phyloP scores from a whole-genome alignment of 257 asterid species.

The Prunella vulgaris region DNA sequence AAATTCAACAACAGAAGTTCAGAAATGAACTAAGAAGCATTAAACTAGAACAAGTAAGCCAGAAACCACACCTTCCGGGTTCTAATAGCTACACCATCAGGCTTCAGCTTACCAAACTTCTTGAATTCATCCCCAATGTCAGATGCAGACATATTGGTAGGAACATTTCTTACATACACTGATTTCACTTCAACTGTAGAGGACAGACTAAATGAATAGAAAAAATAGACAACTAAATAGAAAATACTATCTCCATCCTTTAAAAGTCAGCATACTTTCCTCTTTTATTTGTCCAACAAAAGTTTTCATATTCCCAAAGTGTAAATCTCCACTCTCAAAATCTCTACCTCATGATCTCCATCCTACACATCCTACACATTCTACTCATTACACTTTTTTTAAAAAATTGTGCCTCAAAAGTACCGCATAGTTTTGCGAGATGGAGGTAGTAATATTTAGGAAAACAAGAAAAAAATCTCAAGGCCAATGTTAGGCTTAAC shows the following conservation, averaged over 20 bases:
- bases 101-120: conserved; percentile 81
- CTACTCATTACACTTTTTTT: no score
- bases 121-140: conserved; percentile 92
- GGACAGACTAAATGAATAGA: not conserved
- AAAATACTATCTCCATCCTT: not conserved
- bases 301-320: no score
- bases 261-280: no score
- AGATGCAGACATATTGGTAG: conserved; percentile 80
- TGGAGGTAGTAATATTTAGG: no score
- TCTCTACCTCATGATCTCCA: no score
- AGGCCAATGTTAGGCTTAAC: not conserved
- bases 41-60: not conserved
- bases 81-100: conserved; percentile 95
- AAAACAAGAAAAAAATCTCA: not conserved
- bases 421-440: no score
- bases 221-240: conserved; percentile 4
- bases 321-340: no score
- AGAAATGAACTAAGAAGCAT: conserved; percentile 11
- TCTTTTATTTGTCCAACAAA: no score
- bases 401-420: no score
- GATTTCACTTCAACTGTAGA: conserved; percentile 80
- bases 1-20: not conserved
- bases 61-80: conserved; percentile 79
- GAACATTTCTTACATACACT: conserved; percentile 90
- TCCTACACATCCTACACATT: no score